These are phyloP conservation scores for Apiotrichum veenhuisii DNA, from an alignment of 1,284 basidiomycete genomes.

Conservation along the genomic window DNA sequence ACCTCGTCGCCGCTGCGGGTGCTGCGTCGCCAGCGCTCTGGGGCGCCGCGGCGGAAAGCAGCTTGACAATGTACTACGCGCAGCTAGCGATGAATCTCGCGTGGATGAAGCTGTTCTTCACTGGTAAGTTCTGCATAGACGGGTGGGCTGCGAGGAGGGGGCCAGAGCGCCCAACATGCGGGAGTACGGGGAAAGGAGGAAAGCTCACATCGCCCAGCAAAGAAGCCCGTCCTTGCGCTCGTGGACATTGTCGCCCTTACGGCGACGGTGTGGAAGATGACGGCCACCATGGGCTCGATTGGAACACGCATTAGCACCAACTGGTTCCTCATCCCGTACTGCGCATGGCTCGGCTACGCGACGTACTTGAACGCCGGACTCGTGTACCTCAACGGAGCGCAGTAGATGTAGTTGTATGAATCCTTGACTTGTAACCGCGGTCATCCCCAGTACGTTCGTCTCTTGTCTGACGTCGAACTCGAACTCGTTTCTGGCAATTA, in stretches of 20 bases:
- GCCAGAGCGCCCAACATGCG: no score
- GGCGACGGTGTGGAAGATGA: conserved; percentile 62
- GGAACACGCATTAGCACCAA: conserved; percentile 56
- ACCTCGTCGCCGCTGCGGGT: conserved; percentile 60
- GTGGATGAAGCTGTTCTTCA: conserved; percentile 73
- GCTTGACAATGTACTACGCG: conserved; percentile 59
- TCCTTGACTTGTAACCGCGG: no score
- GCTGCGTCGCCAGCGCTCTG: conserved; percentile 43
- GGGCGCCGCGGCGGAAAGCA: background rate
- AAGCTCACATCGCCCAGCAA: no score
- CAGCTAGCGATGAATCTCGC: conserved; percentile 65
- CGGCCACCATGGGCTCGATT: conserved; percentile 55
- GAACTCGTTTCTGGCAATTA: no score
- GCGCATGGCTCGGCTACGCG: conserved; percentile 50
- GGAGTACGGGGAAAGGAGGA: no score
- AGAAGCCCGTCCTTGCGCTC: conserved; percentile 55
- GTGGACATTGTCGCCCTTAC: conserved; percentile 61
- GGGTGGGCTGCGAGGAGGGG: no score
- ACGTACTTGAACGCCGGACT: conserved; percentile 66
- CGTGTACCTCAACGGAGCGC: conserved; percentile 27
- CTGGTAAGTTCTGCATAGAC: no score
- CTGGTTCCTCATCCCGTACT: conserved; percentile 62
- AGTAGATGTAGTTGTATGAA: no score
- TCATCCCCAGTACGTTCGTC: no score
- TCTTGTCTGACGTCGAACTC: no score